These are phyloP conservation scores for Yamadazyma philogaea DNA, from an alignment of 805 yeast genomes.

Conservation along the genomic window DNA sequence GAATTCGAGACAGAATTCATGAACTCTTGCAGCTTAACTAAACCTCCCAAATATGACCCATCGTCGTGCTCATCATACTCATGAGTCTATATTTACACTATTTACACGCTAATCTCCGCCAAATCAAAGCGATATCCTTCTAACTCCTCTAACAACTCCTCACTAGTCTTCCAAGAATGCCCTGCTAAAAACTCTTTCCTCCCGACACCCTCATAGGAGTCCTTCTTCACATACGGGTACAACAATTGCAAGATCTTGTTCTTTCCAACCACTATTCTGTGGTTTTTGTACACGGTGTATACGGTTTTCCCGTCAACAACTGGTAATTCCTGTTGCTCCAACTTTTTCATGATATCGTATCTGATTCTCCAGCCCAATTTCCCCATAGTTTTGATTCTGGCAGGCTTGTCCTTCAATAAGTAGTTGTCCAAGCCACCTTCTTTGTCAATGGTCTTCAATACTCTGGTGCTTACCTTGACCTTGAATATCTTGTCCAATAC, in stretches of 20 bases:
- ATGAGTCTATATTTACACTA: constrained; percentile 3
- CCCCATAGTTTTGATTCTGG: constrained; percentile 89
- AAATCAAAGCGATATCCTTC: constrained; percentile 43
- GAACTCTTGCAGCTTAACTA: neutral
- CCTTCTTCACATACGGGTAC: constrained; percentile 48
- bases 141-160: constrained; percentile 49
- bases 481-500: constrained; percentile 55
- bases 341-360: constrained; percentile 59
- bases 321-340: constrained; percentile 38
- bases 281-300: constrained; percentile 43
- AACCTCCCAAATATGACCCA: neutral
- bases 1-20: no score
- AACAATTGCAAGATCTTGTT: constrained; percentile 56
- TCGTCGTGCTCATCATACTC: neutral
- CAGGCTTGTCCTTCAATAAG: constrained; percentile 79
- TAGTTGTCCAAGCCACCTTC: constrained; percentile 96
- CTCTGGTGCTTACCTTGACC: constrained; percentile 71
- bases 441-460: constrained; percentile 78
- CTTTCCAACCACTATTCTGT: constrained; percentile 57
- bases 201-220: constrained; percentile 41
- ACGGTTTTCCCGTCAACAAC: constrained; percentile 40
- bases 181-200: constrained; percentile 47
- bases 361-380: constrained; percentile 89
- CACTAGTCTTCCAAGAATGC: constrained; percentile 44
- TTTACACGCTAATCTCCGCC: constrained; percentile 16